Base-by-base conservation (phyloP, 2,329 filamentous ascomycete species). In the Penicillium sp. region DNA sequence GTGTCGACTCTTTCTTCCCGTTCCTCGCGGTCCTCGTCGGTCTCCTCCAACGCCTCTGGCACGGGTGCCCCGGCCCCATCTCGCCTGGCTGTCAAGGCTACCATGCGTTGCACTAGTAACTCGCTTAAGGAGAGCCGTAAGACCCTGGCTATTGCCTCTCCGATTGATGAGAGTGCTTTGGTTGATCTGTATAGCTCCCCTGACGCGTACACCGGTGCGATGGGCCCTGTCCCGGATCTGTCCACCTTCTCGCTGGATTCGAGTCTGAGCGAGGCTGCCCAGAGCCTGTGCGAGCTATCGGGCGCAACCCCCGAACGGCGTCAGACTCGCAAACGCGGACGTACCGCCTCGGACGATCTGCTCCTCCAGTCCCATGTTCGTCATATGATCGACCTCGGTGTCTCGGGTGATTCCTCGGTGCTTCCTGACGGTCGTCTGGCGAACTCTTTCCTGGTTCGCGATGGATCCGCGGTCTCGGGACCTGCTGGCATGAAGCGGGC, bases 1-100 rank as follows among this genome's bases (percentile, higher is more conserved):
- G 76, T 76, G 48, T 82, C 80, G 31, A 77, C 77, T 13, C 72
- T 81, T 53, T 81, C 80, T 48, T 81, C 69, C 58, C 74, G 72
- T 60, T 72, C 68, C 67, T 82, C 79, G 71, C 79, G 81, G 67
- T 82, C 74, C 16, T 76, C 73, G 5, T 76, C 74, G 4, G 70
- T 76, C 43, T 76, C 74, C 5, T 76, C 74, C n/a, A 72, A 62
- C 46, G 64, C 71, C 14, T 74, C 72, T 18, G 67, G 62, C 30
- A 60, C 62, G 39, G 62, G 61, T 55, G 64, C 60, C 46, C 55
- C 63, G 36, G 56, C 58, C 16, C 56, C 68, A 40, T 63, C 70
- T 51, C 67, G 69, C 13, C 51, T 74, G 57, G 70, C 71, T n/a
- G 64, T 70, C 42, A 69, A 69, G 61, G 69, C 73, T n/a, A 70